Evolutionary conservation across 768 basidiomycete species (phyloP).

Genomic region (Porpolomopsis calyptriformis): DNA sequence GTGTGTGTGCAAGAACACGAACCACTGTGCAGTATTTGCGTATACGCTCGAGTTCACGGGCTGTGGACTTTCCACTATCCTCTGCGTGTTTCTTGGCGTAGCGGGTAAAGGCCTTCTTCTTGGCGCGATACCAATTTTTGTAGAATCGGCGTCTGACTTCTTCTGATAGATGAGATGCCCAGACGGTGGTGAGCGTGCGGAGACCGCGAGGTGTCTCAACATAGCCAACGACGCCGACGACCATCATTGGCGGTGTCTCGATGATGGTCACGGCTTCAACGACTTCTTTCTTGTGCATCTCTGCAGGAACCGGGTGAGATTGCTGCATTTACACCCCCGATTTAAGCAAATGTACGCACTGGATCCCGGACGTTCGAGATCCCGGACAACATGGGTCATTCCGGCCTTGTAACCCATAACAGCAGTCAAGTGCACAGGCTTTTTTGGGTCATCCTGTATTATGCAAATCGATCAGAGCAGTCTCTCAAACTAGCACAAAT

Average conservation of each 20-base stretch:
- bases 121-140: constrained; percentile 99
- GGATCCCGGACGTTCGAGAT: constrained; percentile 98
- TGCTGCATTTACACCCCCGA: neutral
- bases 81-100: constrained; percentile 99
- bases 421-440: constrained; percentile 97
- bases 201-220: constrained; percentile 99
- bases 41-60: constrained; percentile 96
- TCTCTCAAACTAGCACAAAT: too few species aligned
- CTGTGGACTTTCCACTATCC: constrained; percentile 81
- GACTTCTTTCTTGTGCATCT: constrained; percentile 99
- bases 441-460: constrained; percentile 99
- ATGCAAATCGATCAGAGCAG: too few species aligned
- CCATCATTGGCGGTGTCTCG: constrained; percentile 94
- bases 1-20: constrained; percentile 98
- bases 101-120: constrained; percentile 99
- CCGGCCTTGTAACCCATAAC: constrained; percentile 99
- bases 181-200: constrained; percentile 96
- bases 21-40: constrained; percentile 99
- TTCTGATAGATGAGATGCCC: constrained; percentile 96
- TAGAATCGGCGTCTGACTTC: constrained; percentile 99
- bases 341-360: constrained; percentile 47
- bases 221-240: constrained; percentile 97
- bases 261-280: constrained; percentile 95
- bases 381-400: constrained; percentile 99
- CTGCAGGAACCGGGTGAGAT: constrained; percentile 29